Percentiles rank a stretch among this genome's conserved stretches.
These are phyloP conservation scores for Cladosporium velox DNA, from an alignment of 2,329 filamentous ascomycete genomes.

Conservation along the genomic window DNA sequence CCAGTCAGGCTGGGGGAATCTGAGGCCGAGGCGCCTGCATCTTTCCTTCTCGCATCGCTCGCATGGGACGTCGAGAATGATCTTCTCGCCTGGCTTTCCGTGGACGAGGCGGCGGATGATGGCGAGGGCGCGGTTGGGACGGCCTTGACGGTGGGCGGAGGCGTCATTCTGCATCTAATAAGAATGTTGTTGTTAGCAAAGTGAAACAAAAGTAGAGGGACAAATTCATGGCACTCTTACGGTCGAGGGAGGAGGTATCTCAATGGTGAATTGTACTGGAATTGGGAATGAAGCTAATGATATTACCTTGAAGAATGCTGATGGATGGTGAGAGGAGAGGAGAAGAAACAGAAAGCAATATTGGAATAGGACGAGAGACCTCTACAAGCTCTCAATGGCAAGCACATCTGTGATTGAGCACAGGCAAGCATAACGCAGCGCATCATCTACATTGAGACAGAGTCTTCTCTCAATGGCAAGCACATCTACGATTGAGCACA, in stretches of 20 bases:
- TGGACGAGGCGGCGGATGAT: background rate
- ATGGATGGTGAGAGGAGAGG: background rate
- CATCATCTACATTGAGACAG: background rate
- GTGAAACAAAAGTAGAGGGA: background rate
- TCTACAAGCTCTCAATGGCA: background rate
- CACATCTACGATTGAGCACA: background rate
- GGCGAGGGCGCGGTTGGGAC: background rate
- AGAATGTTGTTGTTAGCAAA: background rate
- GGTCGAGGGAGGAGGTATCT: background rate
- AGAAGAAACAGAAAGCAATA: background rate
- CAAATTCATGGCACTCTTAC: background rate
- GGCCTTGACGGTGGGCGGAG: background rate
- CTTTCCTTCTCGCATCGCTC: background rate
- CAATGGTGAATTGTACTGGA: background rate
- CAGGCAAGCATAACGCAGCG: background rate
- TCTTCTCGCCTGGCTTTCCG: background rate
- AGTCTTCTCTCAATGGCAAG: background rate
- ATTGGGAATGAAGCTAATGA: background rate
- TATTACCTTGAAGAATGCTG: background rate
- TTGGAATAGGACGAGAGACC: background rate
- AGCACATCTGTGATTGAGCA: background rate
- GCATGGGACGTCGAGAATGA: conserved; percentile 1
- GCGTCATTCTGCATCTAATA: background rate
- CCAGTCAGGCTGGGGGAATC: background rate
- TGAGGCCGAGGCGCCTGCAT: background rate